Evolutionary conservation across 1,139 yeast species (phyloP).

Genomic region (Pichia sp.): DNA sequence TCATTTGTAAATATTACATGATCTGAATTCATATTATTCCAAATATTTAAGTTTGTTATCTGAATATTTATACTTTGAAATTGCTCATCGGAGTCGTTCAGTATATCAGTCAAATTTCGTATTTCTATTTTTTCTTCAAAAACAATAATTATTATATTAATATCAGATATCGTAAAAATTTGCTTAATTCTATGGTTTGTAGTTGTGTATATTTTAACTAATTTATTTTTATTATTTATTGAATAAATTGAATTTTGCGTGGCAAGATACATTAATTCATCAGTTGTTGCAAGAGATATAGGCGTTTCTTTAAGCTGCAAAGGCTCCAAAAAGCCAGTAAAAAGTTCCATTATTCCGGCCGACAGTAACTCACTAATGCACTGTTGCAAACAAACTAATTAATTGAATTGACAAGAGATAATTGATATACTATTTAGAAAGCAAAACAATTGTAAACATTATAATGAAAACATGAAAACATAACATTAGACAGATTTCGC

Average conservation of each 20-base stretch:
- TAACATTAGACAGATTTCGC: too few relatives aligned
- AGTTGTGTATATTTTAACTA: background rate
- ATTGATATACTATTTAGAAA: too few relatives aligned
- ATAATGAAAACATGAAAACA: too few relatives aligned
- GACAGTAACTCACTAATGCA: too few relatives aligned
- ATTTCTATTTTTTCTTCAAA: conserved; percentile 10
- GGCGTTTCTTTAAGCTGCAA: conserved; percentile 1
- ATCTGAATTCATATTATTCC: conserved; percentile 3
- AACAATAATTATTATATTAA: conserved; percentile 6
- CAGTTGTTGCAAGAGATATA: conserved; percentile 1
- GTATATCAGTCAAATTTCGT: conserved; percentile 3
- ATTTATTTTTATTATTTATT: background rate
- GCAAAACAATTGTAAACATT: too few relatives aligned
- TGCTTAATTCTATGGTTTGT: background rate
- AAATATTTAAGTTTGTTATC: background rate
- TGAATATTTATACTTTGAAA: background rate
- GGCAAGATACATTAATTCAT: conserved; percentile 5
- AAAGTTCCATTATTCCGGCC: background rate
- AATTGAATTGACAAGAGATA: too few relatives aligned
- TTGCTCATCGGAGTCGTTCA: background rate
- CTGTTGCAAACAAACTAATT: too few relatives aligned
- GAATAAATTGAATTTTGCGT: conserved; percentile 6
- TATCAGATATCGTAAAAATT: conserved; percentile 1
- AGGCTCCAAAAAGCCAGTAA: background rate
- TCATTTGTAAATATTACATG: background rate